Evolutionary conservation across 2,329 filamentous ascomycete species (phyloP), one percentile per base, ranked within the genome.

Genomic region (Orbilia oligospora): DNA sequence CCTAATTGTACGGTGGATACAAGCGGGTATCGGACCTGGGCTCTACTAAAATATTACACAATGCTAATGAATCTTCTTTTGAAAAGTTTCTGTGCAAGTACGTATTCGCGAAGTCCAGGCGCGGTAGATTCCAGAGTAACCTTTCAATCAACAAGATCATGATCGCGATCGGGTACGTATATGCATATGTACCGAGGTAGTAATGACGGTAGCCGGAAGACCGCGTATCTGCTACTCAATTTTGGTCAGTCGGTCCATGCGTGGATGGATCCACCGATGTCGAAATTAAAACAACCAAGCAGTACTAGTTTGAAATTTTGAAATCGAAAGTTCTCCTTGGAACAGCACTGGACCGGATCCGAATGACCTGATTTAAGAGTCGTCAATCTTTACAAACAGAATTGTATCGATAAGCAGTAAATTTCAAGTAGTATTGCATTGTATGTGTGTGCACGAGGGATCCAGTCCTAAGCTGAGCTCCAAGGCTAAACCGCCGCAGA

Each of bases 21-120:
- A 36, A 27, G 51, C 51, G 51, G 27, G 55, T 58, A 41, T 58
- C 55, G n/a, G 18, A 58, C 41, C 55, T 20, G 36, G 27, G 36
- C 44, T 61, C 36, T 20, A 33, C 20, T 44, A 36, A 24, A 27
- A 61, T n/a, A 33, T 61, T 44, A 12, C 12, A 61, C 56, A 27
- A 38, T 38, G 8, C 5, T n/a, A 16, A 20, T n/a, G 44, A 18
- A 24, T 18, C 27, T 30, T 30, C 6, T 30, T 30, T 30, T 12
- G 20, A n/a, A n/a, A n/a, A n/a, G n/a, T n/a, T n/a, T n/a, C 56
- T 27, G 36, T 16, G 38, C 16, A n/a, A n/a, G n/a, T n/a, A 61
- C 18, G 55, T 18, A 18, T 41, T 9, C 55, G 33, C 33, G 12
- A 41, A 58, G 30, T 41, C 30, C 2, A 41, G 22, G 18, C n/a